These are phyloP conservation scores for Torulaspora gathmanii DNA, from an alignment of 805 yeast genomes.

Conservation along the genomic window DNA sequence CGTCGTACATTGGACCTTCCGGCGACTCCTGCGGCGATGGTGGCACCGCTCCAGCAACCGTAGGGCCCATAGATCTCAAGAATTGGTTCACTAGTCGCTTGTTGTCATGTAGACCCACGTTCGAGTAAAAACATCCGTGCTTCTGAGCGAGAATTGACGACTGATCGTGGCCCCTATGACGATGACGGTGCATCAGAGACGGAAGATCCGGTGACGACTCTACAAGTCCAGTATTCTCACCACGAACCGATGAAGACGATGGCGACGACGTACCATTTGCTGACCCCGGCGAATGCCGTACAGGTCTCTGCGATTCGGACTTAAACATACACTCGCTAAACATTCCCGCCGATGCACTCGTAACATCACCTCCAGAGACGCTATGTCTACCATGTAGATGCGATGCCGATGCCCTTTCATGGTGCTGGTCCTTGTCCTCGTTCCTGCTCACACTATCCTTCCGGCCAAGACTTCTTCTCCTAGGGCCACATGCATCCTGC, in stretches of 20 bases:
- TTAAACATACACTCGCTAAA: conserved; percentile 29
- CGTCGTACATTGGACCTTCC: background rate
- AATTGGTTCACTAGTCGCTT: conserved; percentile 30
- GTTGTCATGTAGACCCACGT: conserved; percentile 15
- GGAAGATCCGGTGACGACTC: background rate
- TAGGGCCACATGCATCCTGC: background rate
- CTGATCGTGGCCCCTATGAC: background rate
- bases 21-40: background rate
- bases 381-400: conserved; percentile 9
- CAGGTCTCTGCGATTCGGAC: conserved; percentile 12
- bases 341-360: conserved; percentile 30
- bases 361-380: conserved; percentile 17
- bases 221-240: background rate
- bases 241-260: conserved; percentile 5
- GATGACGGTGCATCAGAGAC: background rate
- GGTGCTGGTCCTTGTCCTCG: conserved; percentile 9
- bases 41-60: background rate
- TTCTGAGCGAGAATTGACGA: background rate
- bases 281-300: conserved; percentile 3
- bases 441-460: conserved; percentile 2
- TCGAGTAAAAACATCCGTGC: conserved; percentile 9
- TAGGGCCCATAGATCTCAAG: conserved; percentile 25
- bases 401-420: conserved; percentile 1
- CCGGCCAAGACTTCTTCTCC: conserved; percentile 1
- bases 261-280: conserved; percentile 1